Evolutionary conservation across 768 basidiomycete species (phyloP).

Genomic region (Candolleomyces eurysporus): DNA sequence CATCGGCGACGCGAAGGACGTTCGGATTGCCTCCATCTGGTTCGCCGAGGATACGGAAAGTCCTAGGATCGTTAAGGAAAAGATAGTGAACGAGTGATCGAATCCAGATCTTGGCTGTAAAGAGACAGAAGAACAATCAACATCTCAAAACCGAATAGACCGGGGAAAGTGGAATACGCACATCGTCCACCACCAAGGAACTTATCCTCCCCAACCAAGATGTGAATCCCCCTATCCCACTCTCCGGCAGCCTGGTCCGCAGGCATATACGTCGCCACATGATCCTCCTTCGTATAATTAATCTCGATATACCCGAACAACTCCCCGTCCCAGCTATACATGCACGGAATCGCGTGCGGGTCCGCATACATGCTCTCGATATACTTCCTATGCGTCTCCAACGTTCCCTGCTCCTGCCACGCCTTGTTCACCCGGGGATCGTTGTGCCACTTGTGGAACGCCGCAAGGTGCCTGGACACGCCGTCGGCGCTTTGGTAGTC

Average conservation of each 20-base stretch:
- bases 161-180: conserved; percentile 20
- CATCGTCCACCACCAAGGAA: conserved; percentile 42
- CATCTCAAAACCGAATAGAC: neutral
- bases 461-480: conserved; percentile 35
- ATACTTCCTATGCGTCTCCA: conserved; percentile 43
- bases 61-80: conserved; percentile 43
- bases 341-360: conserved; percentile 36
- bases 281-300: conserved; percentile 45
- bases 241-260: conserved; percentile 18
- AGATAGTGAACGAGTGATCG: conserved; percentile 38
- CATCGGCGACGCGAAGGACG: conserved; percentile 19
- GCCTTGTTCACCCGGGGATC: conserved; percentile 41
- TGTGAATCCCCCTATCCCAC: conserved; percentile 39
- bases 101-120: conserved; percentile 29
- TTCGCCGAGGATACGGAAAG: conserved; percentile 40
- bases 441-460: conserved; percentile 51
- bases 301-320: conserved; percentile 44
- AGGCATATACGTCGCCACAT: conserved; percentile 29
- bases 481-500: conserved; percentile 4
- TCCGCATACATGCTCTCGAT: conserved; percentile 32
- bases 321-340: conserved; percentile 49
- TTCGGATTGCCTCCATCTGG: conserved; percentile 31
- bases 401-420: conserved; percentile 45
- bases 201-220: conserved; percentile 45
- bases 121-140: neutral